Conservation (phyloP, 208 protist genomes). For the Trypanosoma cruzi region DNA sequence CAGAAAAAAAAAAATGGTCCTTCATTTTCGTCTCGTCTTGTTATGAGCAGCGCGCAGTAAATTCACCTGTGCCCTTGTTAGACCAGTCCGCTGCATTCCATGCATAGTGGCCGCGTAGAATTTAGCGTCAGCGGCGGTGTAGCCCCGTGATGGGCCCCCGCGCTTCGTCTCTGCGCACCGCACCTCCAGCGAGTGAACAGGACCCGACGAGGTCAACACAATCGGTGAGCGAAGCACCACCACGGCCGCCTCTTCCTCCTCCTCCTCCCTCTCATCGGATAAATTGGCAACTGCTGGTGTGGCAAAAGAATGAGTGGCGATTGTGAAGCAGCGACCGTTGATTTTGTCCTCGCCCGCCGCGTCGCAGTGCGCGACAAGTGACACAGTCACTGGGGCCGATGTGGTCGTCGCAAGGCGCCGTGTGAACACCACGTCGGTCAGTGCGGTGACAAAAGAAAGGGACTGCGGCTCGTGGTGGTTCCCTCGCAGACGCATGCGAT, state of each 20-base stretch:
- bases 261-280: not conserved
- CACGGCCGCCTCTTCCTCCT: conserved; percentile 1
- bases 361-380: conserved; percentile 2
- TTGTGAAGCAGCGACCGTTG: not conserved
- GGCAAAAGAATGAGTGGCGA: no score
- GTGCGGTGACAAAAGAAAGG: conserved; percentile 3
- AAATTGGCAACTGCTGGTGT: not conserved
- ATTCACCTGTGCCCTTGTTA: conserved; percentile 11
- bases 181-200: conserved; percentile 11
- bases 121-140: not conserved
- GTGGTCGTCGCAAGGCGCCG: not conserved
- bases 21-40: not conserved
- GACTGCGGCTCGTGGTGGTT: not conserved
- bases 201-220: conserved; percentile 9
- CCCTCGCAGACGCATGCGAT: not conserved
- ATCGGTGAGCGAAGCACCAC: conserved; percentile 6
- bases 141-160: not conserved
- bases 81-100: conserved; percentile 1
- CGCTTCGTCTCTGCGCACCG: not conserved
- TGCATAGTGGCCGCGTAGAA: conserved; percentile 6
- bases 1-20: not conserved
- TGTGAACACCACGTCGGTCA: conserved; percentile 4
- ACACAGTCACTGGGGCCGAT: conserved; percentile 1
- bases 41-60: not conserved
- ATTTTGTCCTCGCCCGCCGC: not conserved